These are phyloP conservation scores for Neostapfia colusana DNA, from an alignment of 176 grass and related monocot species.

Conservation along the genomic window DNA sequence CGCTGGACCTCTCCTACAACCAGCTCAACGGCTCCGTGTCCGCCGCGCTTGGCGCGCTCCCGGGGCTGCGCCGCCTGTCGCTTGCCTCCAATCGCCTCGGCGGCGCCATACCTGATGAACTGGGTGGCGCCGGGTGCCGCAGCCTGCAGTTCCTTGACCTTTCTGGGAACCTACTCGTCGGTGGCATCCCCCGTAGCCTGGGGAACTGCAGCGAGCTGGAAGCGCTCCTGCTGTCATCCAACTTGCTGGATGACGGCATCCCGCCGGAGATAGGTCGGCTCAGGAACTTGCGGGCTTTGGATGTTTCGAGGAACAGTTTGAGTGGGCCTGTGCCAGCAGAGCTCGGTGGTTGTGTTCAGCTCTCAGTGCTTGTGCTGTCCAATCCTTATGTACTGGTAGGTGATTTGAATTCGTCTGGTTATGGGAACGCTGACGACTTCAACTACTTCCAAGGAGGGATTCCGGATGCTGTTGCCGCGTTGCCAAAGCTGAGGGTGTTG, in stretches of 20 bases:
- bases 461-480: conserved; percentile 38
- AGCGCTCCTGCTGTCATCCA: conserved; percentile 60
- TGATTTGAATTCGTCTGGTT: conserved; percentile 32
- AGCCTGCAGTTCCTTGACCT: conserved; percentile 67
- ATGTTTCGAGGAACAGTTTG: conserved; percentile 82
- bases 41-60: conserved; percentile 40
- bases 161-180: conserved; percentile 73
- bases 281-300: conserved; percentile 62
- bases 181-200: conserved; percentile 67
- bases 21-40: conserved; percentile 72
- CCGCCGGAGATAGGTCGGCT: conserved; percentile 71
- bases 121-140: conserved; percentile 54
- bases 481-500: conserved; percentile 81
- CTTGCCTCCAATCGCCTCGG: conserved; percentile 72
- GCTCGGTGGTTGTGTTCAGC: conserved; percentile 67
- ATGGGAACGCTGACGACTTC: conserved; percentile 62
- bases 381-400: conserved; percentile 49
- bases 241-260: conserved; percentile 72
- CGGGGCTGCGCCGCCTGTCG: conserved; percentile 50
- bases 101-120: conserved; percentile 66
- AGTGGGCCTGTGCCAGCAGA: conserved; percentile 68
- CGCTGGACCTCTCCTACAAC: conserved; percentile 81
- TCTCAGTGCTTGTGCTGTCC: conserved; percentile 73
- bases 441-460: conserved; percentile 91
- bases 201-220: conserved; percentile 65